Percentiles rank a stretch among this genome's conserved stretches.
phyloP scores from a whole-genome alignment of 768 basidiomycete species.

The Trametes punicea region DNA sequence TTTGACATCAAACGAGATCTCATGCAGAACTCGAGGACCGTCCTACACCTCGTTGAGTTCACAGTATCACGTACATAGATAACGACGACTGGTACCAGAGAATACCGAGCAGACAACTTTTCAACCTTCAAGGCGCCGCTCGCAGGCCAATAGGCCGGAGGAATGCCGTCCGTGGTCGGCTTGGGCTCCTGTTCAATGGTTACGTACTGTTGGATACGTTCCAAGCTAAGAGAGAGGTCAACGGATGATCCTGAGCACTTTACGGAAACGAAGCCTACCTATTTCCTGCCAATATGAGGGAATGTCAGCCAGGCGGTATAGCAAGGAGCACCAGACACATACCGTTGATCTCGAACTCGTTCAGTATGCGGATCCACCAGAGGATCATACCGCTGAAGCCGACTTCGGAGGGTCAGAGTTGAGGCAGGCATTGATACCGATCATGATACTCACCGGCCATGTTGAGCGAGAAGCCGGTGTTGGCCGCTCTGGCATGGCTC shows the following conservation, averaged over 20 bases:
- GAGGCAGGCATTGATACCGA: no score
- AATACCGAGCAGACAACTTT: constrained; percentile 47
- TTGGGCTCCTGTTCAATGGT: constrained; percentile 50
- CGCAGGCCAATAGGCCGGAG: constrained; percentile 61
- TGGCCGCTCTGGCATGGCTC: constrained; percentile 38
- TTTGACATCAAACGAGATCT: constrained; percentile 48
- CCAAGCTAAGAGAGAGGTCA: constrained; percentile 31
- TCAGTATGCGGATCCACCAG: constrained; percentile 45
- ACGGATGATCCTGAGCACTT: not conserved
- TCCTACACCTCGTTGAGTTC: constrained; percentile 32
- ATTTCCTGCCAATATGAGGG: constrained; percentile 25
- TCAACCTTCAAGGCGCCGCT: constrained; percentile 48
- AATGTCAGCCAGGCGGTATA: not conserved
- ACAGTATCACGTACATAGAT: not conserved
- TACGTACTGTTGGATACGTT: constrained; percentile 52
- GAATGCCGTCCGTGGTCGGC: constrained; percentile 37
- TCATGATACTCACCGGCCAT: constrained; percentile 37
- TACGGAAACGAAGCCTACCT: constrained; percentile 23
- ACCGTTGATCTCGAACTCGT: constrained; percentile 47
- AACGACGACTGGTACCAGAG: constrained; percentile 20
- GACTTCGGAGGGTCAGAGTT: constrained; percentile 31
- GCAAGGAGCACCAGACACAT: constrained; percentile 2
- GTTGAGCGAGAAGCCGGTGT: constrained; percentile 39
- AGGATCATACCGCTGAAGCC: constrained; percentile 57
- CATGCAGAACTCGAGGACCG: constrained; percentile 52